Evolutionary conservation across 495 filamentous ascomycete genomes (phyloP).

Genomic region (Rhizodiscina lignyota): DNA sequence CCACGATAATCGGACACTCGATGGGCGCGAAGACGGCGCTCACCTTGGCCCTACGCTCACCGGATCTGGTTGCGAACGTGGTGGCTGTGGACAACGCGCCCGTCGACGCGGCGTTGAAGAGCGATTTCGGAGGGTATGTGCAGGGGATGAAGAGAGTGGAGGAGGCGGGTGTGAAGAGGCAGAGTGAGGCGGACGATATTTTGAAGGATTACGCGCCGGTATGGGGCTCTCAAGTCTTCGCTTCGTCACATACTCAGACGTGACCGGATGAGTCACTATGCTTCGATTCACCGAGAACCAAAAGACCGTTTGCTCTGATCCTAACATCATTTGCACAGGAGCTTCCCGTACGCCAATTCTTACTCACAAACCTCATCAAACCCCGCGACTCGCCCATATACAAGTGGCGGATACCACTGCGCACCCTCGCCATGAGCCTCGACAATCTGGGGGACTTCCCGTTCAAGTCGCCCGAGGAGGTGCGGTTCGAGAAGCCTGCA

Average conservation of each 20-base stretch:
- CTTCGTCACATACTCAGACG: not conserved
- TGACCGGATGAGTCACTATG: no score
- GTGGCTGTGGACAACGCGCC: constrained; percentile 90
- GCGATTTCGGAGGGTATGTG: constrained; percentile 66
- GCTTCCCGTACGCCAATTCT: constrained; percentile 70
- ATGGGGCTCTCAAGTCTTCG: constrained; percentile 4
- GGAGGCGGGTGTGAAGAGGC: constrained; percentile 40
- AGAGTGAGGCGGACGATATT: constrained; percentile 66
- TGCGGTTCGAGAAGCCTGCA: constrained; percentile 55
- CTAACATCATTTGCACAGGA: constrained; percentile 24
- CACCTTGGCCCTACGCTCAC: constrained; percentile 59
- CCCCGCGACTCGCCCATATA: constrained; percentile 21
- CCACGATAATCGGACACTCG: constrained; percentile 81
- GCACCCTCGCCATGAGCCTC: constrained; percentile 36
- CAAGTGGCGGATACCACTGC: constrained; percentile 44
- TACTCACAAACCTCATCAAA: constrained; percentile 73
- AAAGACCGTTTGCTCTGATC: no score
- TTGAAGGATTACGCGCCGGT: constrained; percentile 60
- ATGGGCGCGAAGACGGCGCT: constrained; percentile 97
- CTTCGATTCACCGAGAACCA: no score
- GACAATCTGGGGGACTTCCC: constrained; percentile 74
- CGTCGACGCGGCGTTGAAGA: constrained; percentile 53
- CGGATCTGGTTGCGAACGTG: constrained; percentile 46
- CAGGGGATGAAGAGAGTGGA: constrained; percentile 76
- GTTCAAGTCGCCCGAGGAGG: constrained; percentile 44